phyloP scores from a whole-genome alignment of 2,329 filamentous ascomycete species.

The Aspergillus jensenii region DNA sequence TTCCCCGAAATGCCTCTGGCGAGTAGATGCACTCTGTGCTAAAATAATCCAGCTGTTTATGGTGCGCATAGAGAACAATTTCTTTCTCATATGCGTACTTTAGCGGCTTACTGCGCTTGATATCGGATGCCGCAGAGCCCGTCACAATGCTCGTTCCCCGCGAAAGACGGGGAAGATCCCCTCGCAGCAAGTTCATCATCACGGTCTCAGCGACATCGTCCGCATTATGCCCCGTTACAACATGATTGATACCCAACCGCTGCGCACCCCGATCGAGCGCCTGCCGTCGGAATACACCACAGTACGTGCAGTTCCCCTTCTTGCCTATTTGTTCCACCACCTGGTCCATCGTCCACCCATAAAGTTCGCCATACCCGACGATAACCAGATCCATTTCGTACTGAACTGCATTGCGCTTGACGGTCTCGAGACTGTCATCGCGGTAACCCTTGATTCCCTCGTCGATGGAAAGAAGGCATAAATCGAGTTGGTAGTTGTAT shows the following conservation, averaged over 20 bases:
- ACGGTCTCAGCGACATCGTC: slow-evolving; percentile 97
- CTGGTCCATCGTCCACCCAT: slow-evolving; percentile 99
- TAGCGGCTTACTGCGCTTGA: slow-evolving; percentile 92
- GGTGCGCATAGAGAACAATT: slow-evolving; percentile 95
- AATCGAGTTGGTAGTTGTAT: slow-evolving; percentile 79
- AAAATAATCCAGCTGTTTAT: slow-evolving; percentile 97
- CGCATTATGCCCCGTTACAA: slow-evolving; percentile 96
- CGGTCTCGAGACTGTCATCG: slow-evolving; percentile 93
- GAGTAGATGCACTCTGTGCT: slow-evolving; percentile 98
- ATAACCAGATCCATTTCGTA: slow-evolving; percentile 92
- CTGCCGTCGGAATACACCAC: slow-evolving; percentile 91
- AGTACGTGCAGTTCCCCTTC: slow-evolving; percentile 99
- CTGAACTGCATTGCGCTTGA: slow-evolving; percentile 87
- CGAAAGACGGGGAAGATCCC: slow-evolving; percentile 82
- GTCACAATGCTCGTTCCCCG: slow-evolving; percentile 89
- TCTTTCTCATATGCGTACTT: slow-evolving; percentile 99
- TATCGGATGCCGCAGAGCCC: slow-evolving; percentile 73
- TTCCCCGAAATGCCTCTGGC: slow-evolving; percentile 92
- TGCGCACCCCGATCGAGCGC: slow-evolving; percentile 90
- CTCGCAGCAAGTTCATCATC: slow-evolving; percentile 92
- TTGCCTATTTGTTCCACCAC: slow-evolving; percentile 95
- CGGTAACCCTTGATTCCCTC: slow-evolving; percentile 97
- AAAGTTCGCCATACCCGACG: slow-evolving; percentile 87
- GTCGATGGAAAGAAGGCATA: slow-evolving; percentile 87
- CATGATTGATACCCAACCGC: slow-evolving; percentile 81